Base-by-base conservation (phyloP, 805 yeast genomes). In the Gaillardinia entomophila region DNA sequence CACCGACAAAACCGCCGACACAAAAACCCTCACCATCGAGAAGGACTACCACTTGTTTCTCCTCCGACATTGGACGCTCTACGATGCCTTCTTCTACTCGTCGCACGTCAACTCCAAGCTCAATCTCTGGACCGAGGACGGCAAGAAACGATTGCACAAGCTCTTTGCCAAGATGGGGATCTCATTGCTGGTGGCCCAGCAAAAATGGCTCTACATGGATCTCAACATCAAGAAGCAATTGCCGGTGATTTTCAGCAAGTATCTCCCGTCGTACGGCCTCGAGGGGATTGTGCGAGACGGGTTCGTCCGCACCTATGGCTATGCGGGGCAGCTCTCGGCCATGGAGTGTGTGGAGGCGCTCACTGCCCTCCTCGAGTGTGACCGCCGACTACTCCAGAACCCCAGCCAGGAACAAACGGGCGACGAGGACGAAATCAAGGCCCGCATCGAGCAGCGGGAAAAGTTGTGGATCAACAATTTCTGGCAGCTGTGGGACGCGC, bases 151-250 rank as follows among this genome's bases (percentile, higher is more conserved):
- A 42, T 63, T 92, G 31, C 95, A 89, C 52, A 87, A 88, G 46
- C 71, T 92, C 75, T 86, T 92, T 62, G 98, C 98, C 2, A 76
- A 83, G 46, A 92, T 94, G 96, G 98, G 98, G 6, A 82, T 92
- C 4, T 81, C 96, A 1, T 65, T 92, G 30, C 81, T 77, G 4
- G 79, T 82, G n/a, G 92, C 97, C 0, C 82, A 80, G 48, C 96
- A 92, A 55, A 79, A 79, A 35, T 92, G 97, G 97, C 68, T 82
- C 16, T 94, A 90, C 53, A 77, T 90, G 79, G 92, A 87, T 51
- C 75, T 84, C 24, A 70, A 72, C 7, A 66, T 90, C 32, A 94
- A 92, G 53, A 76, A 79, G 35, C 81, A 78, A 39, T 61, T 92
- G 16, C 80, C 82, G 15, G 53, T 66, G 11, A 79, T 85, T 15